Evolutionary conservation across 441 rosid species (phyloP), one percentile per base, ranked within the genome.

Genomic region (Syzygium syzygioides): DNA sequence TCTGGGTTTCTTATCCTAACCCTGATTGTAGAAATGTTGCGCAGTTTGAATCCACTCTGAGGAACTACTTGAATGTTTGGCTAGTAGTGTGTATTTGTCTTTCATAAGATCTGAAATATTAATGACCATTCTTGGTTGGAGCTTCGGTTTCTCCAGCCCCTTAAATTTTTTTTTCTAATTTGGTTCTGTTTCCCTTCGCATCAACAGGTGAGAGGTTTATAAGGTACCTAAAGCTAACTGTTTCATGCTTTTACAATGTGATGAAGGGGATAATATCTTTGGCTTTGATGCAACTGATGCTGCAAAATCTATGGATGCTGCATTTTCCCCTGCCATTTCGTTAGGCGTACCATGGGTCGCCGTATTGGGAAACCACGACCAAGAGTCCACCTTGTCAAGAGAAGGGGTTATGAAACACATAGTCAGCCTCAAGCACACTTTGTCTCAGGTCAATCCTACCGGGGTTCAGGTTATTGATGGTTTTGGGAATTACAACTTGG

Each of bases 391-490:
- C 62, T 85, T 85, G 30, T 55, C 87, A 34, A 85, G 86, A 30
- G 66, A 85, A 85, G 87, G 87, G n/a, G 87, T 85, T 15, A 85
- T 85, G 87, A 85, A 85, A 85, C 87, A 85, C 68, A 56, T 85
- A 20, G 87, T 85, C 37, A 45, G 52, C 64, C 87, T 85, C 50
- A 2, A 85, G 50, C 66, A 85, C 87, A 85, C 87, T 37, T 59
- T 85, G 48, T 85, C 87, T 85, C 66, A 56, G 87, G 59, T 85
- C 68, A 85, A 85, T 56, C 87, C 87, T 55, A 37, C 87, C 0
- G 68, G 66, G n/a, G 0, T 76, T 23, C 52, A 76, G 23, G 32
- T 23, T 26, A 55, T 55, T 32, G 87, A 56, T 85, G 87, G 66
- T 10, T 85, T 85, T 55, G 87, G 87, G 6, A 85, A 85, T 85